These are phyloP conservation scores for Botrytis fragariae DNA, from an alignment of 2,329 filamentous ascomycete species.

Conservation along the genomic window DNA sequence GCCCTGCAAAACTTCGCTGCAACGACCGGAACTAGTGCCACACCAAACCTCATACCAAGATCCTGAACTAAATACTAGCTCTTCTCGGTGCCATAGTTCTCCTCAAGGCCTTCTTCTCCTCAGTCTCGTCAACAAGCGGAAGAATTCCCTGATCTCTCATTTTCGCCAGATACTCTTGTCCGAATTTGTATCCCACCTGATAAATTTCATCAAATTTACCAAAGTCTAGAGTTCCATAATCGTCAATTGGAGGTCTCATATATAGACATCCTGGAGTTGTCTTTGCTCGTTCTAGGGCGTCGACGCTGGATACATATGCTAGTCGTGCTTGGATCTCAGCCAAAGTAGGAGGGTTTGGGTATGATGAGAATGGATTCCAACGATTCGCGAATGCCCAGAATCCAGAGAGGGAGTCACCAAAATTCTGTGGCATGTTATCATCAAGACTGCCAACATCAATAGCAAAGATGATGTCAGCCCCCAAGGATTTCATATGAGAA, in stretches of 20 bases:
- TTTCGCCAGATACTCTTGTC: slow-evolving; percentile 73
- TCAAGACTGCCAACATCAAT: slow-evolving; percentile 92
- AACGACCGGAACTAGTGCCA: neutral
- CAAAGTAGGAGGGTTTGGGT: slow-evolving; percentile 88
- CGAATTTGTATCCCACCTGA: slow-evolving; percentile 81
- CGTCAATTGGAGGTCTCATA: slow-evolving; percentile 92
- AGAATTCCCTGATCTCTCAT: slow-evolving; percentile 77
- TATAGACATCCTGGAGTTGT: slow-evolving; percentile 87
- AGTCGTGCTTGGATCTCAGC: slow-evolving; percentile 94
- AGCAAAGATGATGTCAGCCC: slow-evolving; percentile 91
- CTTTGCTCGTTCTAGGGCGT: slow-evolving; percentile 92
- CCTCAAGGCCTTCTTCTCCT: slow-evolving; percentile 72
- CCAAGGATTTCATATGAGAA: slow-evolving; percentile 92
- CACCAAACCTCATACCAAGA: neutral
- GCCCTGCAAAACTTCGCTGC: neutral
- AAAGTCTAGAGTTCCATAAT: slow-evolving; percentile 93
- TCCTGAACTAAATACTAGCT: slow-evolving; percentile 62
- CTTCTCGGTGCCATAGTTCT: slow-evolving; percentile 77
- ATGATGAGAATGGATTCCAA: slow-evolving; percentile 91
- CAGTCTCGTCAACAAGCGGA: slow-evolving; percentile 66
- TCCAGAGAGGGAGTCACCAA: slow-evolving; percentile 90
- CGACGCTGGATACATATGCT: slow-evolving; percentile 91
- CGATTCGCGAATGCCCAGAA: slow-evolving; percentile 94
- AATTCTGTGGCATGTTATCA: slow-evolving; percentile 85
- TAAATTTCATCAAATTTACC: slow-evolving; percentile 98